Evolutionary conservation across 148 eudicot genomes (phyloP), one percentile per base, ranked within the genome.

Genomic region (Linanthus parryae): DNA sequence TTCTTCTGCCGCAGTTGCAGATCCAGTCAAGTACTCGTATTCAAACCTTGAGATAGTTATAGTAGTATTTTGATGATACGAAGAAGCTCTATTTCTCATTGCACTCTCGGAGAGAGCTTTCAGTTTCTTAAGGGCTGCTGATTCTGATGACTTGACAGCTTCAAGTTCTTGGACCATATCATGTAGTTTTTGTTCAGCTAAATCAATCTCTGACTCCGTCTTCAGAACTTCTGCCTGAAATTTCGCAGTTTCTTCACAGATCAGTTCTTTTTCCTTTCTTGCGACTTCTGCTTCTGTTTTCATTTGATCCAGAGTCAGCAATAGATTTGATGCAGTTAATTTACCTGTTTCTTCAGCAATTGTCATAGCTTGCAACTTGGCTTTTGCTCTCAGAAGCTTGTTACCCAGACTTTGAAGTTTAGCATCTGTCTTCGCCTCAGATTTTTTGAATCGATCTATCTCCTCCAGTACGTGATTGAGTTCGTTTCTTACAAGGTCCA

Each of bases 11-110:
- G 52, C 71, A 9, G 19, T 68, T 29, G 96, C 96, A 59, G 61
- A 56, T 20, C 82, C 82, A 24, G 48, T 73, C 49, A 94, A 70
- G 67, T 94, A 94, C 52, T 82, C 85, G 12, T 82, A 84, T 67
- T 94, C 99, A 49, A 80, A 85, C 46, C 48, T 84, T 11, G 96
- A 82, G 57, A 94, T 80, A 1, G 77, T 73, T 36, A 94, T 84
- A 1, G 59, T 80, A 12, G 87, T 57, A 53, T 63, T 73, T 18
- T 63, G 47, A 34, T 58, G 65, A 34, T 82, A 63, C 40, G 57
- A 50, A n/a, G 62, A 73, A 62, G 74, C 86, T 71, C 99, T 76
- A 34, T 55, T 47, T 58, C 62, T 62, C 67, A 71, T 73, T 18
- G 73, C 56, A 6, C 54, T 69, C 51, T 94, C 88, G n/a, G 64